Conservation (phyloP, 352 stramenopile species). For the Phytophthora colocasiae region DNA sequence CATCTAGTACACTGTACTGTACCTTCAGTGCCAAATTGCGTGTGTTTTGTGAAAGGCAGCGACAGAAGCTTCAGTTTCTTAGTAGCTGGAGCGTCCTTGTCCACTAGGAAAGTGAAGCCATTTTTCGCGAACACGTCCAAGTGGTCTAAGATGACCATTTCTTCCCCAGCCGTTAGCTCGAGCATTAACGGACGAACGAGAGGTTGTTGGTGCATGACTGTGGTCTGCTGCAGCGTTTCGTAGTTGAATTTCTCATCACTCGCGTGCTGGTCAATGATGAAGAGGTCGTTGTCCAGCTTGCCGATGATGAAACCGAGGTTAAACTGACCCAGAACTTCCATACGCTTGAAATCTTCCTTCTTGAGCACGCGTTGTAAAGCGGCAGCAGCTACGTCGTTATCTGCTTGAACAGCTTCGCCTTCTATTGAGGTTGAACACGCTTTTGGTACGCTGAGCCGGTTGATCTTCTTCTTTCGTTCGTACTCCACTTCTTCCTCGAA, state of each 20-base stretch:
- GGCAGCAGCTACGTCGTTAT: constrained; percentile 55
- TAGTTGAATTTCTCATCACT: constrained; percentile 95
- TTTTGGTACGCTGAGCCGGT: constrained; percentile 45
- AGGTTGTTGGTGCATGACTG: constrained; percentile 95
- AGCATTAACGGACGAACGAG: constrained; percentile 93
- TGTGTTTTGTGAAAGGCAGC: constrained; percentile 90
- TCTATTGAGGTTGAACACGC: constrained; percentile 42
- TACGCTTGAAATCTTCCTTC: constrained; percentile 93
- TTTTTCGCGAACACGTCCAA: constrained; percentile 95
- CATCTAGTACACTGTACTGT: constrained; percentile 1
- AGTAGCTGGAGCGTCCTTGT: constrained; percentile 54
- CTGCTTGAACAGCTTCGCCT: constrained; percentile 14
- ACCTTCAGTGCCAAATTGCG: constrained; percentile 87
- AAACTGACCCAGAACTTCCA: constrained; percentile 97
- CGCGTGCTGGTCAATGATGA: constrained; percentile 99
- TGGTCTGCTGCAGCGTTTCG: constrained; percentile 80
- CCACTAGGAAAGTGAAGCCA: constrained; percentile 90
- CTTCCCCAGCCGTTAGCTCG: constrained; percentile 93
- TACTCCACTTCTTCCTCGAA: constrained; percentile 54
- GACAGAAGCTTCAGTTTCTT: constrained; percentile 77
- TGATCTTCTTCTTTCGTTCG: constrained; percentile 38
- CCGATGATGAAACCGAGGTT: constrained; percentile 98
- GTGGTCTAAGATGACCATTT: constrained; percentile 95
- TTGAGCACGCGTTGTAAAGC: constrained; percentile 79
- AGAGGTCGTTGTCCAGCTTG: constrained; percentile 92